Percentiles rank a stretch among this genome's conserved stretches.
These are phyloP conservation scores for Berberis thunbergii DNA, from an alignment of 164 flowering plant species.

Conservation along the genomic window DNA sequence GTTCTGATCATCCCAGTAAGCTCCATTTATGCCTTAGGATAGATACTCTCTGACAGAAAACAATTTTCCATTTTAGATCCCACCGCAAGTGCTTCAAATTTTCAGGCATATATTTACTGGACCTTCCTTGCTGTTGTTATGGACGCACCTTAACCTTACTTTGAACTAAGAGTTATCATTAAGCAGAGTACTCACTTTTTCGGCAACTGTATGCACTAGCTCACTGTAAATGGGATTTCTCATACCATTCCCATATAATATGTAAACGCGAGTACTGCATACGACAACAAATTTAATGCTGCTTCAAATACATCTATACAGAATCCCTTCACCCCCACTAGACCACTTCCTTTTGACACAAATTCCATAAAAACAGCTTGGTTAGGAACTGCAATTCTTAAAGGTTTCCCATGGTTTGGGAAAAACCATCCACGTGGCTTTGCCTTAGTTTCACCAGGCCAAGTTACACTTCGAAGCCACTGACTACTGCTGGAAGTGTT, in stretches of 20 bases:
- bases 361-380: conserved; percentile 58
- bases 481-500: conserved; percentile 43
- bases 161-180: neutral
- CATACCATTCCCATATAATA: conserved; percentile 59
- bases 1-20: too few relatives aligned
- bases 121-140: neutral
- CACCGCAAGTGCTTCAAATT: too few relatives aligned
- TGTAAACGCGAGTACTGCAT: conserved; percentile 56
- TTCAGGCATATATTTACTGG: neutral
- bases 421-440: conserved; percentile 92
- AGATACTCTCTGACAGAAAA: too few relatives aligned
- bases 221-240: conserved; percentile 50
- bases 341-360: conserved; percentile 38
- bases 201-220: conserved; percentile 42
- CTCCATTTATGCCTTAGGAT: too few relatives aligned
- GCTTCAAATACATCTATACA: conserved; percentile 85
- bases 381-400: conserved; percentile 67
- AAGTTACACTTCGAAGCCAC: conserved; percentile 48
- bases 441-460: conserved; percentile 68
- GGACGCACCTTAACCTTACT: neutral
- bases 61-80: too few relatives aligned
- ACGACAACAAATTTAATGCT: conserved; percentile 62
- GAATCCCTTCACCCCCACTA: conserved; percentile 53
- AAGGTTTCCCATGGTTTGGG: conserved; percentile 70
- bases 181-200: conserved; percentile 43